A percentile compares a stretch with the other conserved stretches of the same genome.
phyloP scores from a whole-genome alignment of 2,329 filamentous ascomycete species.

The Salinomyces thailandicus region DNA sequence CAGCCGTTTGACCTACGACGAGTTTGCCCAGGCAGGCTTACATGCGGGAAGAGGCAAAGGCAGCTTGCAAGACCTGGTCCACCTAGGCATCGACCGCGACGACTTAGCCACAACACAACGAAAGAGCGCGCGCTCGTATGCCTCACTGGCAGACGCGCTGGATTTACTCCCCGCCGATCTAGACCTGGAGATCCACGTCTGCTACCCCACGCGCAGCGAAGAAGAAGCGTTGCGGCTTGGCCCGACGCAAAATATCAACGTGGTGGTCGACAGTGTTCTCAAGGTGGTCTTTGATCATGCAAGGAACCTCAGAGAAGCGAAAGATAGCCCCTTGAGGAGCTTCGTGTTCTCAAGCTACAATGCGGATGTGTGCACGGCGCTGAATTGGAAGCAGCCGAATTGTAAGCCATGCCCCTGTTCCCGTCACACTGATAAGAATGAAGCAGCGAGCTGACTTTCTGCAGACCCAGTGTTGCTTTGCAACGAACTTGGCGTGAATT shows the following conservation, averaged over 20 bases:
- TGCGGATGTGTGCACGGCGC: constrained; percentile 73
- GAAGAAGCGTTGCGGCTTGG: constrained; percentile 60
- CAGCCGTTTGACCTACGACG: constrained; percentile 62
- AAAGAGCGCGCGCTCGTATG: constrained; percentile 59
- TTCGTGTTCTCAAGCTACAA: constrained; percentile 95
- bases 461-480: constrained; percentile 81
- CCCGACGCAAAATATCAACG: constrained; percentile 72
- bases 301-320: constrained; percentile 52
- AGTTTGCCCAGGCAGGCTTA: constrained; percentile 48
- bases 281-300: constrained; percentile 86
- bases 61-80: constrained; percentile 19
- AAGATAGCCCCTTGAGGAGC: constrained; percentile 65
- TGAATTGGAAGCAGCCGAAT: constrained; percentile 99
- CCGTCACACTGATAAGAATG: no score
- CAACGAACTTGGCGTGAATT: constrained; percentile 59
- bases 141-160: constrained; percentile 70
- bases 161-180: constrained; percentile 64
- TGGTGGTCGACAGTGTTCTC: constrained; percentile 73
- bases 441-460: constrained; percentile 13
- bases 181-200: constrained; percentile 82
- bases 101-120: constrained; percentile 57
- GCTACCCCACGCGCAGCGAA: constrained; percentile 71
- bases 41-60: constrained; percentile 17
- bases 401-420: constrained; percentile 45
- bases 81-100: constrained; percentile 20